Percentiles rank a stretch among this genome's conserved stretches.
phyloP scores from a whole-genome alignment of 805 yeast species.

The Cephaloascus albidus region DNA sequence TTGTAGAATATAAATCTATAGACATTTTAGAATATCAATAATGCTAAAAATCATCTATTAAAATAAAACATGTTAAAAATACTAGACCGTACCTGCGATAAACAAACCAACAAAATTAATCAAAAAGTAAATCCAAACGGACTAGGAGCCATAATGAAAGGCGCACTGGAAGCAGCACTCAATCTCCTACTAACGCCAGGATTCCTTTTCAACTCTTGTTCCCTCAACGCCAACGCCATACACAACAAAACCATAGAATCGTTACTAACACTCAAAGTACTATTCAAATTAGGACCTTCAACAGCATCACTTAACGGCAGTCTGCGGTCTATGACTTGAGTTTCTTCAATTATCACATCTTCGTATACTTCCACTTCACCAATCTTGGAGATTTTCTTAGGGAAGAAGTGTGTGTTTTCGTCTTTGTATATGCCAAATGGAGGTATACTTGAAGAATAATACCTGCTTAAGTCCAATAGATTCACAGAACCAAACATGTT shows the following conservation, averaged over 20 bases:
- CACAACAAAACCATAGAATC: slow-evolving; percentile 6
- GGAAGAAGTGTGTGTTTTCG: slow-evolving; percentile 2
- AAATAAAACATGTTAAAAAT: too few species aligned
- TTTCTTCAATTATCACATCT: slow-evolving; percentile 2
- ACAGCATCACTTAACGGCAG: too few species aligned
- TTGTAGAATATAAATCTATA: too few species aligned
- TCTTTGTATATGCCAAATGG: slow-evolving; percentile 5
- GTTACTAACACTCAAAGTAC: slow-evolving; percentile 4
- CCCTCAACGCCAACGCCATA: slow-evolving; percentile 6
- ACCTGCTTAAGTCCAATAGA: slow-evolving; percentile 3
- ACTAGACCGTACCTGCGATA: too few species aligned
- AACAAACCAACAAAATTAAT: too few species aligned
- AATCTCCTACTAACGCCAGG: slow-evolving; percentile 1
- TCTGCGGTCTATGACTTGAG: too few species aligned
- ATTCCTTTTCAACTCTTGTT: slow-evolving; percentile 7
- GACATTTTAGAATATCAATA: too few species aligned
- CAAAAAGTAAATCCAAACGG: background rate
- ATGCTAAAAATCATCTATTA: too few species aligned
- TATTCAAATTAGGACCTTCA: slow-evolving; percentile 1
- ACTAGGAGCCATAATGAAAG: background rate
- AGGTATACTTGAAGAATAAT: slow-evolving; percentile 6
- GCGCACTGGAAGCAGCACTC: background rate
- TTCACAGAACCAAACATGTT: slow-evolving; percentile 4
- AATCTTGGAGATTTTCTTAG: slow-evolving; percentile 3
- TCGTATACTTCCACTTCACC: slow-evolving; percentile 5